A percentile compares a stretch with the other conserved stretches of the same genome.
Conservation (phyloP, 345 rosid species). For the Euclidium syriacum region DNA sequence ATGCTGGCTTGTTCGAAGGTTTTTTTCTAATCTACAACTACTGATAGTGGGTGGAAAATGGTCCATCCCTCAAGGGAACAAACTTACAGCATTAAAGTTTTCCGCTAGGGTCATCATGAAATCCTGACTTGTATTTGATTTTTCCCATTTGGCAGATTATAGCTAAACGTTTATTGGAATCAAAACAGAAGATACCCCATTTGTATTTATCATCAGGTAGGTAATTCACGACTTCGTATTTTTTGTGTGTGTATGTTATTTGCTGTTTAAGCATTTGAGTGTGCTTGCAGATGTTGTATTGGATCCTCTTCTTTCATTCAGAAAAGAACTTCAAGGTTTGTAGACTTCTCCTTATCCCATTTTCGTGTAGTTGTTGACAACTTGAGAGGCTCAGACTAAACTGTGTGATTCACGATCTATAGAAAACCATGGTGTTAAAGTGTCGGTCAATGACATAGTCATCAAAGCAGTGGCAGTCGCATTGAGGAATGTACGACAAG, state of each 20-base stretch:
- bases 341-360: slow-evolving; percentile 6
- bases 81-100: slow-evolving; percentile 4
- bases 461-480: slow-evolving; percentile 89
- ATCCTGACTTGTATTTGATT: slow-evolving; percentile 9
- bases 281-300: slow-evolving; percentile 70
- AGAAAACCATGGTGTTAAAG: slow-evolving; percentile 81
- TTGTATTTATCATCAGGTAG: slow-evolving; percentile 84
- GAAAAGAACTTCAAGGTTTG: slow-evolving; percentile 89
- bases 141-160: slow-evolving; percentile 55
- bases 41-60: slow-evolving; percentile 4
- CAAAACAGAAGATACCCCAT: slow-evolving; percentile 87
- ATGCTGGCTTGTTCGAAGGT: slow-evolving; percentile 4
- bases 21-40: neutral
- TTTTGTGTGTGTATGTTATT: slow-evolving; percentile 12
- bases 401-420: slow-evolving; percentile 33
- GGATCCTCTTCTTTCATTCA: slow-evolving; percentile 92
- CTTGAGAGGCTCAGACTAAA: slow-evolving; percentile 24
- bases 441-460: slow-evolving; percentile 96
- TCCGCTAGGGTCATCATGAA: slow-evolving; percentile 13
- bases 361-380: neutral
- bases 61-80: slow-evolving; percentile 5
- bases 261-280: slow-evolving; percentile 18
- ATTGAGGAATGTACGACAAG: slow-evolving; percentile 74
- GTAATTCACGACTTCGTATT: neutral
- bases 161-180: slow-evolving; percentile 90